Evolutionary conservation across 2,329 filamentous ascomycete genomes (phyloP).

Genomic region (Didymella arachidicola): DNA sequence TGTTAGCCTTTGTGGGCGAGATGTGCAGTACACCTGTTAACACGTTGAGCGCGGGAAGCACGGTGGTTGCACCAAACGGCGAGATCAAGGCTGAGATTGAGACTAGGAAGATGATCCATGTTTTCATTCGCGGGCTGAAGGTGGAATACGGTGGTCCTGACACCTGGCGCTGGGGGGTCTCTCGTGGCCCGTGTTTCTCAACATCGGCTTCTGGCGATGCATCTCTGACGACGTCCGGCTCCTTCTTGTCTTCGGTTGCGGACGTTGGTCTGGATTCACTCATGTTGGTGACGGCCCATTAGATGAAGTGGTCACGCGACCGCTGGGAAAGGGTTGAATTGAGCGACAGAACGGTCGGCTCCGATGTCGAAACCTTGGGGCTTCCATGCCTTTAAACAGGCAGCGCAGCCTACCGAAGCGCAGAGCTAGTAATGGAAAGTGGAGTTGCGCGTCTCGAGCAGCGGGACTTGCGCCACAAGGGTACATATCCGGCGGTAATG

Average conservation of each 20-base stretch:
- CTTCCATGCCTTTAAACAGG: conserved; percentile 1
- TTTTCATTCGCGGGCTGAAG: conserved; percentile 50
- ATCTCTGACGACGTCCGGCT: neutral
- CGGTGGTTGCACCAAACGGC: conserved; percentile 53
- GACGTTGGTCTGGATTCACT: conserved; percentile 3
- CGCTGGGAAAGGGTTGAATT: neutral
- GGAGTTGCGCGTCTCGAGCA: conserved; percentile 8
- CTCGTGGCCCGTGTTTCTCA: conserved; percentile 15
- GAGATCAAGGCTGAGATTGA: conserved; percentile 59
- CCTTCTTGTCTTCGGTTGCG: conserved; percentile 1
- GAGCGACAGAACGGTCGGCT: conserved; percentile 2
- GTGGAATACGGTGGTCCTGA: conserved; percentile 43
- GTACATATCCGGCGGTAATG: conserved; percentile 4
- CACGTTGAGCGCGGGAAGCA: conserved; percentile 48
- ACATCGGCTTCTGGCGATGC: conserved; percentile 2
- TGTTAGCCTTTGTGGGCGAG: conserved; percentile 55
- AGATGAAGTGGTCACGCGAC: conserved; percentile 2
- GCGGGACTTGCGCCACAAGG: conserved; percentile 2
- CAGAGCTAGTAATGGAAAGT: conserved; percentile 14
- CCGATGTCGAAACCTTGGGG: conserved; percentile 4
- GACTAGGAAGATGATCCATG: conserved; percentile 59
- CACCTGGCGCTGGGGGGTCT: conserved; percentile 29
- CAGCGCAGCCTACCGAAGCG: conserved; percentile 3
- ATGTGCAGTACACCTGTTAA: conserved; percentile 52
- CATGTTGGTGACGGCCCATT: conserved; percentile 1